A percentile compares a stretch with the other conserved stretches of the same genome.
Conservation (phyloP, 2,329 filamentous ascomycete species). For the Xylariales sp. region DNA sequence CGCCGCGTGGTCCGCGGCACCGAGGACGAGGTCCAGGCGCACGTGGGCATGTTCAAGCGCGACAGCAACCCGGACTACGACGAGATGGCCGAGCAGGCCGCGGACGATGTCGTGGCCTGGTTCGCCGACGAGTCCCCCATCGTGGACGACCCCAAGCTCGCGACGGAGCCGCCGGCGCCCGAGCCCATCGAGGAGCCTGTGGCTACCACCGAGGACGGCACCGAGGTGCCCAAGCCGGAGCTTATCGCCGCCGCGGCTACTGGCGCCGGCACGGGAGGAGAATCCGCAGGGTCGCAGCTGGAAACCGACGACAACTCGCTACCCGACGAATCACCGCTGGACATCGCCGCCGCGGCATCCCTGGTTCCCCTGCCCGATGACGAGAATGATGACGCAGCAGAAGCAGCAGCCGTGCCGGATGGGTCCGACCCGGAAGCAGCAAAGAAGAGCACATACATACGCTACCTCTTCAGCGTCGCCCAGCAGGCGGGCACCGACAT, state of each 20-base stretch:
- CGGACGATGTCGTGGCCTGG: conserved; percentile 55
- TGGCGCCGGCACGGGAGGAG: too few species aligned
- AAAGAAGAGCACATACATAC: conserved; percentile 39
- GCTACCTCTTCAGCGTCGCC: conserved; percentile 44
- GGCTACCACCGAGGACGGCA: conserved; percentile 24
- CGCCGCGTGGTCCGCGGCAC: conserved; percentile 59
- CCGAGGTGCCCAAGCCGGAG: conserved; percentile 23
- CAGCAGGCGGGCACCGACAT: conserved; percentile 43
- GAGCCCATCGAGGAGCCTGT: conserved; percentile 29
- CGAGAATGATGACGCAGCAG: conserved; percentile 23
- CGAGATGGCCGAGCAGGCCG: conserved; percentile 55
- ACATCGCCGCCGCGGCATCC: conserved; percentile 48
- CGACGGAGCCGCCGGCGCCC: conserved; percentile 32
- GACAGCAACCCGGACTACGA: conserved; percentile 61
- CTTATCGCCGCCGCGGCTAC: conserved; percentile 15
- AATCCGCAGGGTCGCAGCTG: conserved; percentile 13
- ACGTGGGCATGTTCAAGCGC: conserved; percentile 62
- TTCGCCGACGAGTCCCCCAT: conserved; percentile 40
- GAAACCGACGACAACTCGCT: conserved; percentile 16
- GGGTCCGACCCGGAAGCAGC: conserved; percentile 27
- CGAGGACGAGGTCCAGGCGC: conserved; percentile 68
- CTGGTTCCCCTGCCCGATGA: conserved; percentile 43
- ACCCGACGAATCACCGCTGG: conserved; percentile 41
- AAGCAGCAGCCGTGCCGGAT: too few species aligned
- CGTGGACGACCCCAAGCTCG: conserved; percentile 43